Percentiles rank a stretch among this genome's conserved stretches.
Conservation (phyloP, 805 yeast species). For the Metschnikowia chrysomelidarum region DNA sequence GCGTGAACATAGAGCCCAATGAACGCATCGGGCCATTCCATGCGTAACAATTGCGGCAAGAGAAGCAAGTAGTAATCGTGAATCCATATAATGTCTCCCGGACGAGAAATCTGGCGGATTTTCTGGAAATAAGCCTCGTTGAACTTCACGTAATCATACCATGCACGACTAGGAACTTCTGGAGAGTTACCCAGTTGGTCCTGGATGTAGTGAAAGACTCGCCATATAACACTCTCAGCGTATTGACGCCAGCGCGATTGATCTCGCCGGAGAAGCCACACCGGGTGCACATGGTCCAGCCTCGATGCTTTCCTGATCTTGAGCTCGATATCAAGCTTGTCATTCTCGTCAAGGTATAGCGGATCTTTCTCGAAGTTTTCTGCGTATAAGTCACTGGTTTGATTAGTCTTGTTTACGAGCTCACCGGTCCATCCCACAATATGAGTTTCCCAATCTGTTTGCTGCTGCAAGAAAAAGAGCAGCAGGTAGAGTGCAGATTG, state of each 20-base stretch:
- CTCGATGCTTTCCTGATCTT: conserved; percentile 46
- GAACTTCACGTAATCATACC: conserved; percentile 87
- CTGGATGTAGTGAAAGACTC: conserved; percentile 89
- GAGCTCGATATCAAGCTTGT: conserved; percentile 49
- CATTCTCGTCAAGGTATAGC: conserved; percentile 53
- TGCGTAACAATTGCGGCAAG: conserved; percentile 78
- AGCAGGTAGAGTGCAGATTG: conserved; percentile 83
- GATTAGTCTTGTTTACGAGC: conserved; percentile 39
- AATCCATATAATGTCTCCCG: conserved; percentile 91
- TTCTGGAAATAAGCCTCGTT: conserved; percentile 88
- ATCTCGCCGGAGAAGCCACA: conserved; percentile 80
- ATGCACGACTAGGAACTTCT: conserved; percentile 58
- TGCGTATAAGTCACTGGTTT: conserved; percentile 16
- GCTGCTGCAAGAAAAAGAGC: conserved; percentile 57
- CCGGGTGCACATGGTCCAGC: conserved; percentile 67
- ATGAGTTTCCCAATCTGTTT: conserved; percentile 83
- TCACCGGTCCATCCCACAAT: conserved; percentile 97
- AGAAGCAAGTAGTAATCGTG: conserved; percentile 86
- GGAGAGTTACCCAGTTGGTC: conserved; percentile 68
- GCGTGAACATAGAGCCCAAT: conserved; percentile 82
- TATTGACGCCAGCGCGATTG: conserved; percentile 84
- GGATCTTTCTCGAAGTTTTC: conserved; percentile 54
- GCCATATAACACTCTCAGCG: conserved; percentile 92
- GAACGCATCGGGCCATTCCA: conserved; percentile 68
- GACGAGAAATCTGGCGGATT: conserved; percentile 66